Conservation (phyloP, 1,139 yeast genomes). For the Scheffersomyces stambukii region DNA sequence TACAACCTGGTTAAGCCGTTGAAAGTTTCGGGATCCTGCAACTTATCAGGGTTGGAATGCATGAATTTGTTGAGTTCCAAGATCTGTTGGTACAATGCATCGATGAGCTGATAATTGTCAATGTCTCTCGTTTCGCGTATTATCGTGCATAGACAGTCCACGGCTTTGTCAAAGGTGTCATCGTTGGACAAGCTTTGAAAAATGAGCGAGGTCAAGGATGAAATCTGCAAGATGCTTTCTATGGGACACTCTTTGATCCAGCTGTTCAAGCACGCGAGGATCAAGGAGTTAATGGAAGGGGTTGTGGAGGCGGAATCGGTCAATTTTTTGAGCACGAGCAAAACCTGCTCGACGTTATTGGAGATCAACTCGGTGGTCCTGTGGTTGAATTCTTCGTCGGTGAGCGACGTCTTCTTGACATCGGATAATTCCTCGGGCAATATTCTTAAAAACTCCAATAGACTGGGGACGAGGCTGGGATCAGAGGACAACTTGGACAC, state of each 20-base stretch:
- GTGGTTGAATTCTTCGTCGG: constrained; percentile 72
- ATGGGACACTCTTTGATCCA: constrained; percentile 89
- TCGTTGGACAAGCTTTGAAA: constrained; percentile 64
- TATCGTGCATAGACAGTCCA: constrained; percentile 79
- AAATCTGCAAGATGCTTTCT: constrained; percentile 57
- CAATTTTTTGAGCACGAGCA: constrained; percentile 54
- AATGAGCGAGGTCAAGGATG: constrained; percentile 60
- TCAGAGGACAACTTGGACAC: constrained; percentile 42
- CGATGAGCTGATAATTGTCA: constrained; percentile 55
- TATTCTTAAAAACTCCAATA: constrained; percentile 74
- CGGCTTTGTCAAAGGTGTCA: constrained; percentile 77
- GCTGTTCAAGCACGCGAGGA: constrained; percentile 75
- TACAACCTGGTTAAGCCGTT: constrained; percentile 73
- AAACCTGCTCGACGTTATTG: constrained; percentile 65
- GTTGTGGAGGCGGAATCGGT: constrained; percentile 23
- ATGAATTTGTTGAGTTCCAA: constrained; percentile 55
- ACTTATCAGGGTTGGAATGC: constrained; percentile 19
- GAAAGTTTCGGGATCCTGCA: constrained; percentile 67
- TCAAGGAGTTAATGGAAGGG: constrained; percentile 25
- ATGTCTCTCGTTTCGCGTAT: constrained; percentile 79
- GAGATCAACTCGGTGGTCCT: constrained; percentile 63
- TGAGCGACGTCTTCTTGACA: constrained; percentile 69
- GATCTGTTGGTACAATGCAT: constrained; percentile 66
- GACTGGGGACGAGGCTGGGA: constrained; percentile 18
- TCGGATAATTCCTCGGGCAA: constrained; percentile 89